phyloP scores from a whole-genome alignment of 2,329 filamentous ascomycete species.

The Clonostachys rosea region DNA sequence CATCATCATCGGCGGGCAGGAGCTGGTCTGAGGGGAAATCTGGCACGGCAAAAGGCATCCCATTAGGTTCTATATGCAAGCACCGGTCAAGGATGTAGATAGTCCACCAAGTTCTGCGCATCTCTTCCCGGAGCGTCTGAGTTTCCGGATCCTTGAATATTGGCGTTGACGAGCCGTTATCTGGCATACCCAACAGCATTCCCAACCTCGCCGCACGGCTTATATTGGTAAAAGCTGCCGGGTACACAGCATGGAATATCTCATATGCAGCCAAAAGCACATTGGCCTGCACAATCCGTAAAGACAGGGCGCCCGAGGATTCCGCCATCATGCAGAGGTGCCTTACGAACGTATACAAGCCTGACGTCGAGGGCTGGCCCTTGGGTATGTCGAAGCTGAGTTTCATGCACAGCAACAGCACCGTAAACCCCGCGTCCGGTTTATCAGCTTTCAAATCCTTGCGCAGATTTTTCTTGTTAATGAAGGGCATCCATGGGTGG shows the following conservation, averaged over 20 bases:
- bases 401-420: conserved; percentile 11
- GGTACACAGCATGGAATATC: conserved; percentile 7
- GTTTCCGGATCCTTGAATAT: conserved; percentile 8
- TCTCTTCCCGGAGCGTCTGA: conserved; percentile 9
- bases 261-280: conserved; percentile 7
- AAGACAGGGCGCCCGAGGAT: conserved; percentile 6
- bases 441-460: not conserved
- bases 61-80: conserved; percentile 2
- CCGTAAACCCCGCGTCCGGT: not conserved
- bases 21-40: conserved; percentile 6
- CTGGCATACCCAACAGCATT: conserved; percentile 3
- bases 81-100: conserved; percentile 11
- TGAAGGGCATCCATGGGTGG: conserved; percentile 9
- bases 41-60: conserved; percentile 4
- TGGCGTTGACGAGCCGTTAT: not conserved
- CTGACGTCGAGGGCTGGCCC: not conserved
- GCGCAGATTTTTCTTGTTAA: conserved; percentile 8
- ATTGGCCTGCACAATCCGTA: conserved; percentile 8
- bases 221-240: conserved; percentile 10
- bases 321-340: conserved; percentile 6
- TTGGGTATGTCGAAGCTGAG: not conserved
- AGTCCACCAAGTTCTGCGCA: conserved; percentile 10
- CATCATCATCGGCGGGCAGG: conserved; percentile 9
- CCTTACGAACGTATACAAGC: conserved; percentile 5
- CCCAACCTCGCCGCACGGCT: conserved; percentile 10